Conservation (phyloP, 352 stramenopile species). For the Phytophthora colocasiae region DNA sequence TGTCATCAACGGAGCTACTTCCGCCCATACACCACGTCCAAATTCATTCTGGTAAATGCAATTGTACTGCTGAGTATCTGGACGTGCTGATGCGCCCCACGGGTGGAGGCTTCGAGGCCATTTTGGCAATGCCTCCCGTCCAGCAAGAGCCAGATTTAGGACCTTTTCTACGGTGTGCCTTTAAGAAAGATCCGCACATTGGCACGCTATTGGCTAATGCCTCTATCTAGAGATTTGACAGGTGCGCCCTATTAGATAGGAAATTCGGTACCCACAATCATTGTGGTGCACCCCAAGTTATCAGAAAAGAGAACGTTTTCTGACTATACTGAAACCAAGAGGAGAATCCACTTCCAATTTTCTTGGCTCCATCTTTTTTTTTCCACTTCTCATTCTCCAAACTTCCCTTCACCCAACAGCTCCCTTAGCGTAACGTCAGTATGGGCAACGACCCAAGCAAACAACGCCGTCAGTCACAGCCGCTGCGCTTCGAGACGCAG, state of each 20-base stretch:
- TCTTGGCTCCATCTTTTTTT: constrained; percentile 21
- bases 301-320: constrained; percentile 25
- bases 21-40: constrained; percentile 21
- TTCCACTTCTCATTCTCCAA: constrained; percentile 5
- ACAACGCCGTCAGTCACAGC: constrained; percentile 13
- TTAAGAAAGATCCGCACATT: no score
- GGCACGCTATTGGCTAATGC: no score
- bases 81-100: no score
- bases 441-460: constrained; percentile 43
- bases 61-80: no score
- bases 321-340: constrained; percentile 28
- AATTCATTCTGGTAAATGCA: constrained; percentile 21
- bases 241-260: no score
- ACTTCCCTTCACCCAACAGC: neutral
- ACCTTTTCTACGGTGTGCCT: no score
- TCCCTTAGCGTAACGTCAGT: neutral
- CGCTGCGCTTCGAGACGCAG: constrained; percentile 34
- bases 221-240: no score
- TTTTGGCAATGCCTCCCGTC: no score
- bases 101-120: no score
- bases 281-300: constrained; percentile 16
- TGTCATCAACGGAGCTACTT: constrained; percentile 9
- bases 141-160: no score
- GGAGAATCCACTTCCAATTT: constrained; percentile 11
- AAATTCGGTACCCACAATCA: constrained; percentile 20